Base-by-base conservation (phyloP, 495 filamentous ascomycete genomes). In the Chlorociboria aeruginascens region DNA sequence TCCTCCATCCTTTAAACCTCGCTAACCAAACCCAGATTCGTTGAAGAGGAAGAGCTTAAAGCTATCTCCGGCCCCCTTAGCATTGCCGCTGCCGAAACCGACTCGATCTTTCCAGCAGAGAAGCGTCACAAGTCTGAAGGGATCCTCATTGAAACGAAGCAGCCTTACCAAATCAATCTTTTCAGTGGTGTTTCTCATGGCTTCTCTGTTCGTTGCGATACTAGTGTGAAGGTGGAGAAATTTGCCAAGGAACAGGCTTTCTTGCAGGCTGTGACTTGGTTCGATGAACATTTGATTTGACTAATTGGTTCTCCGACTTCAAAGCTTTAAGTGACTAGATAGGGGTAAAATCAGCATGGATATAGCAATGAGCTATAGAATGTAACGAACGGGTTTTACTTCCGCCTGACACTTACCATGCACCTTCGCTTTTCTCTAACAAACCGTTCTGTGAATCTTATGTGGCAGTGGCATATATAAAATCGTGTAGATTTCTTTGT, bases 231-330 rank as follows among this genome's bases (percentile, higher is more conserved):
- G 59, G 45, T 65, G 36, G 63, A 76, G 62, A 86, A 79, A 70
- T 92, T 72, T 51, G 82, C 85, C 41, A 89, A 89, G 74, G 85
- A 95, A 69, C 77, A 83, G 68, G 87, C 87, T 25, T 92, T 92
- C 60, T 59, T 72, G 46, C 86, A 93, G 69, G 86, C 86, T 45
- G 70, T 89, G 39, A 58, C 63, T 40, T 95, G 88, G 87, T 92
- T 93, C 58, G 73, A 83, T 46, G 55, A 63, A 38, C 63, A 61
- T 45, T 64, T 77, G 51, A 28, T 52, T 45, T 57, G 50, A 53
- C 46, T 56, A 20, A 11, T 45, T 45, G 39, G 28, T 32, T 25
- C 20, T 25, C 4, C 20, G 20, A 25, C 20, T 25, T 4, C 14
- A 1, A 43, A 8, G 33, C 12, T 30, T 46, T 25, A n/a, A 46